phyloP scores from a whole-genome alignment of 2,329 filamentous ascomycete genomes.

The Pseudogymnoascus sp. region DNA sequence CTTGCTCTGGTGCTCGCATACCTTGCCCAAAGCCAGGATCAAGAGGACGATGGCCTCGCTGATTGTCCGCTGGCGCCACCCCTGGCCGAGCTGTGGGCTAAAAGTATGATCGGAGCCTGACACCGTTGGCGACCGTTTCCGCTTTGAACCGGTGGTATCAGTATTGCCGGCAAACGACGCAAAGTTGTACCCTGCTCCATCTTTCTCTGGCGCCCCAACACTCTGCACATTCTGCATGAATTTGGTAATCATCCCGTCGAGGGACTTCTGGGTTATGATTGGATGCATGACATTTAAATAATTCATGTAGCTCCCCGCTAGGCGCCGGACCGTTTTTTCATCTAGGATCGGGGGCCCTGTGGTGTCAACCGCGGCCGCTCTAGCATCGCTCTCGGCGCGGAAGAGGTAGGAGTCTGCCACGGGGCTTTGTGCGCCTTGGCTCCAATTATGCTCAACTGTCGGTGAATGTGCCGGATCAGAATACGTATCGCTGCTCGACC shows the following conservation, averaged over 20 bases:
- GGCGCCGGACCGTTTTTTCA: constrained; percentile 39
- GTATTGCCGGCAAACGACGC: not conserved
- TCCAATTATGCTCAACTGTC: constrained; percentile 44
- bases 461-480: constrained; percentile 47
- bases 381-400: constrained; percentile 11
- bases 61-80: constrained; percentile 55
- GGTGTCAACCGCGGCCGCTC: constrained; percentile 22
- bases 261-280: constrained; percentile 45
- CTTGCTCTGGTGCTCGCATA: constrained; percentile 51
- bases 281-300: constrained; percentile 59
- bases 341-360: constrained; percentile 48
- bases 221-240: constrained; percentile 25
- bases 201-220: constrained; percentile 14
- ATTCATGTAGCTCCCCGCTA: constrained; percentile 49
- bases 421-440: constrained; percentile 34
- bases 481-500: constrained; percentile 32
- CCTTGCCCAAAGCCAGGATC: constrained; percentile 77
- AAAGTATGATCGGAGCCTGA: constrained; percentile 19
- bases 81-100: constrained; percentile 31
- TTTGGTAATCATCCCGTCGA: constrained; percentile 33
- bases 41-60: constrained; percentile 74
- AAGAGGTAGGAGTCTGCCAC: not conserved
- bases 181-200: constrained; percentile 16
- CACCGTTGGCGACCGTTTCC: constrained; percentile 20
- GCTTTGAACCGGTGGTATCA: constrained; percentile 19